phyloP scores from a whole-genome alignment of 768 basidiomycete species.

The Lactarius vividus region DNA sequence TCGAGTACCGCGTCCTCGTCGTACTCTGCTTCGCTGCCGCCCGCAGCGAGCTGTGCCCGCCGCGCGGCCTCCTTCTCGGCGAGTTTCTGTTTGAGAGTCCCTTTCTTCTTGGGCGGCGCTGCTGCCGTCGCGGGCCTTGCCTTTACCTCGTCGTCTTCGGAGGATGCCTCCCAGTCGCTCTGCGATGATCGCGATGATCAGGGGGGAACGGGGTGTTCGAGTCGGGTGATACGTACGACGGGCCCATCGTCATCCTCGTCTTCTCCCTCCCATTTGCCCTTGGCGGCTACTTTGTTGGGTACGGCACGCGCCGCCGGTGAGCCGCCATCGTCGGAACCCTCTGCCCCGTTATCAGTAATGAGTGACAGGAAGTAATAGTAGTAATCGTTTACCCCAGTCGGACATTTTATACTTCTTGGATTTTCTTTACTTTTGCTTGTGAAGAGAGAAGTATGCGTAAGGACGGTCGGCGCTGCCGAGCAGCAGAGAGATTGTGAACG shows the following conservation, averaged over 20 bases:
- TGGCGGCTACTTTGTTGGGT: slow-evolving; percentile 31
- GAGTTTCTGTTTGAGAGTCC: slow-evolving; percentile 86
- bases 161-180: slow-evolving; percentile 95
- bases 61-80: slow-evolving; percentile 89
- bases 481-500: slow-evolving; percentile 19
- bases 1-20: slow-evolving; percentile 67
- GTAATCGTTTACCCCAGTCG: slow-evolving; percentile 27
- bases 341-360: slow-evolving; percentile 8
- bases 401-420: slow-evolving; percentile 23
- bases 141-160: slow-evolving; percentile 62
- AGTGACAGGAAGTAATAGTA: not conserved
- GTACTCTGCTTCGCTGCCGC: slow-evolving; percentile 49
- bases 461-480: slow-evolving; percentile 26
- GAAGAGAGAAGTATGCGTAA: slow-evolving; percentile 19
- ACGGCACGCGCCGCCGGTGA: slow-evolving; percentile 19
- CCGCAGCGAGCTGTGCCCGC: slow-evolving; percentile 46
- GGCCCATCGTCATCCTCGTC: slow-evolving; percentile 82
- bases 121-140: slow-evolving; percentile 36
- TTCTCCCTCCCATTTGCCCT: slow-evolving; percentile 83
- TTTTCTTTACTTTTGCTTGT: slow-evolving; percentile 4
- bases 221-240: slow-evolving; percentile 56
- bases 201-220: not conserved
- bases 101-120: slow-evolving; percentile 79
- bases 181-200: slow-evolving; percentile 35
- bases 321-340: slow-evolving; percentile 26